Conservation (phyloP, 805 yeast genomes). For the Kodamaea kakaduensis region DNA sequence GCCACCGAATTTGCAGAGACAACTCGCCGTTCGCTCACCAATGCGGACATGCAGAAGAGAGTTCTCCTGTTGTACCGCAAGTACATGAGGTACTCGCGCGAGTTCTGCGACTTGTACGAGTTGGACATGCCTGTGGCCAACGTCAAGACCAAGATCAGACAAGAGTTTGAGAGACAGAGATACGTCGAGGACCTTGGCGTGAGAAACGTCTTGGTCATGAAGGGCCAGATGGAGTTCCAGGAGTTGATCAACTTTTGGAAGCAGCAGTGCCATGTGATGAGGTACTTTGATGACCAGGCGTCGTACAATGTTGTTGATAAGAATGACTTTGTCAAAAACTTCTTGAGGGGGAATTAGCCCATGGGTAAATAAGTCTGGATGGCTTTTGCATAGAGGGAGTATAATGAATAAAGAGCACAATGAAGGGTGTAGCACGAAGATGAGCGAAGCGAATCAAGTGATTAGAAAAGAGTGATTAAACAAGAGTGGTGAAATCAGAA, state of each 20-base stretch:
- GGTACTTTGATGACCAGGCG: slow-evolving; percentile 69
- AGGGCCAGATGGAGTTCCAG: slow-evolving; percentile 90
- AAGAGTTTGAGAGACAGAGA: slow-evolving; percentile 83
- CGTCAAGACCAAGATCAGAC: slow-evolving; percentile 80
- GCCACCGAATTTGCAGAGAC: slow-evolving; percentile 85
- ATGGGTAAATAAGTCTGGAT: too few relatives aligned
- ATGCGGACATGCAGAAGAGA: slow-evolving; percentile 57
- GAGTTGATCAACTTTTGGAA: slow-evolving; percentile 88
- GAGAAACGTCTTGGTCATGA: slow-evolving; percentile 65
- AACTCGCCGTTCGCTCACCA: slow-evolving; percentile 60
- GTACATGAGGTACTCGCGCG: slow-evolving; percentile 60
- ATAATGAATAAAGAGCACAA: slow-evolving; percentile 5
- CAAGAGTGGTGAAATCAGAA: too few relatives aligned
- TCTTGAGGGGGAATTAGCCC: slow-evolving; percentile 55
- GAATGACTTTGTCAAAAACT: slow-evolving; percentile 66
- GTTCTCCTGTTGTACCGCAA: slow-evolving; percentile 70
- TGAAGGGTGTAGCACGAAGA: neutral
- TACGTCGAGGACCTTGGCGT: slow-evolving; percentile 64
- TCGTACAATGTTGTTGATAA: slow-evolving; percentile 51
- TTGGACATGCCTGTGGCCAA: slow-evolving; percentile 74
- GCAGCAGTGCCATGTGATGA: slow-evolving; percentile 79
- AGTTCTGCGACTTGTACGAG: slow-evolving; percentile 61
- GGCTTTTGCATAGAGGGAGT: too few relatives aligned
- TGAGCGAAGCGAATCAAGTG: too few relatives aligned
- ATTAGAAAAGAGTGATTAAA: too few relatives aligned